Base-by-base conservation (phyloP, 257 asterid genomes). In the Asclepias syriaca region DNA sequence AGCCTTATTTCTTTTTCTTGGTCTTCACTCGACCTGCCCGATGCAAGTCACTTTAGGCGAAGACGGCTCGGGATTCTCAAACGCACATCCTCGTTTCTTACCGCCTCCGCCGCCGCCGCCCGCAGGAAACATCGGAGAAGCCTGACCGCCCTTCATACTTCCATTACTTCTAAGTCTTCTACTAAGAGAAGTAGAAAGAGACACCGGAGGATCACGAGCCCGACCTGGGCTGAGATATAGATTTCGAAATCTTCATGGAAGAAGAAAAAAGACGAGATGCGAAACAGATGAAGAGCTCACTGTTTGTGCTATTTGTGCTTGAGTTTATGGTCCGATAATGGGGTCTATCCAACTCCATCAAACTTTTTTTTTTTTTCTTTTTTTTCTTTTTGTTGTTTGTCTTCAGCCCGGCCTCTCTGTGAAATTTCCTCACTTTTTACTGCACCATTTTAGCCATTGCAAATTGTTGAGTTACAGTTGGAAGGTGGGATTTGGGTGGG, bases 41-140 rank as follows among this genome's bases (percentile, higher is more conserved):
- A 95, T 95, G 82, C 98, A 95, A 18, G 99, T 95, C 11, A 95
- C 99, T 64, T 95, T 95, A 0, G 99, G 99, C 0, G 99, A 95
- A 78, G 99, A 86, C 0, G 98, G 99, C 69, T 92, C 99, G 0
- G 96, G 97, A 77, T 89, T 92, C 11, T 95, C 99, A 43, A 85
- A 89, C 1, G 74, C 89, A 40, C 89, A 78, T 15, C 91, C 96
- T n/a, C 87, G 77, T 58, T 86, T 88, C 75, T 85, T 88, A 12
- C 84, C 84, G 27, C 79, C 37, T 0, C 37, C 39, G 5, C 39
- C 39, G 0, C 39, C 39, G 39, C 84, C 84, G 39, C 79, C 71
- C 29, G 83, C 37, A 8, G 92, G 76, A 76, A 87, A 78, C 72
- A 90, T 86, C 6, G 97, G 96, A 18, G 99, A 89, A 1, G 96